Base-by-base conservation (phyloP, 73 alveolate genomes). In the Paramecium sexaurelia region DNA sequence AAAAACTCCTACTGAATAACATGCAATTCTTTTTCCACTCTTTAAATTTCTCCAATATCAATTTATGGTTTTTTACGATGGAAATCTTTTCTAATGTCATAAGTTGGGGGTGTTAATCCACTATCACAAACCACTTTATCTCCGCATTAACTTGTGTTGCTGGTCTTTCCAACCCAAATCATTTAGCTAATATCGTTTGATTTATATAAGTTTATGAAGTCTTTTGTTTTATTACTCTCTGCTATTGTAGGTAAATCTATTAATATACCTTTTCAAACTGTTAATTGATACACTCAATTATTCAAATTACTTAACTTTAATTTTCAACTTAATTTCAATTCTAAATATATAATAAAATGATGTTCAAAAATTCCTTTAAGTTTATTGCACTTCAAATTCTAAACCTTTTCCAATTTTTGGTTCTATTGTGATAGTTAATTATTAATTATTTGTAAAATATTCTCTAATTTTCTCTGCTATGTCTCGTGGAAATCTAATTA, bases 51-150 rank as follows among this genome's bases (percentile, higher is more conserved):
- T 6, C 17, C 55, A 78, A 41, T 43, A 4, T 56, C 73, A 19
- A 78, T 78, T 17, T 41, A 20, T 4, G 90, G 90, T 40, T 78
- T 6, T 22, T 78, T 78, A 36, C 90, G 35, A 39, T 40, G 71
- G 22, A 78, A 78, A 41, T 78, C 90, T 13, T 78, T 78, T 20
- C 90, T 37, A 2, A 78, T 45, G 41, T 78, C 55, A 33, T 78
- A 78, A 10, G 90, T 78, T n/a, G 90, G 90, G 8, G 90, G 90
- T 6, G 90, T 78, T 26, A 78, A 41, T 40, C 90, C 90, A 78
- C 75, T 40, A 43, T 78, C 90, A 45, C 71, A 78, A 41, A 78
- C 90, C 13, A 41, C 40, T 22, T 78, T 78, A 9, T 78, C 40
- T 29, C 55, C 68, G 5, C 26, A 22, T 41, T 78, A 6, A 41